phyloP scores from a whole-genome alignment of 768 basidiomycete genomes.

The Hirschioporus abietinus region DNA sequence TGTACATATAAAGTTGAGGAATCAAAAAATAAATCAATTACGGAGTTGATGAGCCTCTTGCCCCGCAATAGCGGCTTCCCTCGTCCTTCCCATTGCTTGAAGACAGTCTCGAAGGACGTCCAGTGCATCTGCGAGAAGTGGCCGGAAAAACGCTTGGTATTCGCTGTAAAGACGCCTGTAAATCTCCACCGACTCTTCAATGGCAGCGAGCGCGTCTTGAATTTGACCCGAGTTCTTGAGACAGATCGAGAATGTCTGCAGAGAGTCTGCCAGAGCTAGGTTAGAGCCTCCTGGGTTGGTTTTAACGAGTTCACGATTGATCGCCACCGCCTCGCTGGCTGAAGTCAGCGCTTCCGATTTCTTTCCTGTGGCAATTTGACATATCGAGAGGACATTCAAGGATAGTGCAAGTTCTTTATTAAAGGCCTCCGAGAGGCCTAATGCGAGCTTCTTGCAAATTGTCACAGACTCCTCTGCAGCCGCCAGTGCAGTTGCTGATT shows the following conservation, averaged over 20 bases:
- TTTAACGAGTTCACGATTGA: not conserved
- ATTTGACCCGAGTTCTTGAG: not conserved
- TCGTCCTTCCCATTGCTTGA: not conserved
- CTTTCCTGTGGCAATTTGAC: not conserved
- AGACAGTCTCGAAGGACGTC: not conserved
- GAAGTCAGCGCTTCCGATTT: not conserved
- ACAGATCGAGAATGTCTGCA: not conserved
- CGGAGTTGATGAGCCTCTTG: not conserved
- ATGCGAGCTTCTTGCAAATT: not conserved
- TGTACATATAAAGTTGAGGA: not conserved
- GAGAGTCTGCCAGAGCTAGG: not conserved
- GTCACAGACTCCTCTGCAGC: not conserved
- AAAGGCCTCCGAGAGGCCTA: not conserved
- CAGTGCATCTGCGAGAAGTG: not conserved
- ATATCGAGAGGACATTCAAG: constrained; percentile 9
- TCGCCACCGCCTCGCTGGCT: not conserved
- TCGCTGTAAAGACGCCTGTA: not conserved
- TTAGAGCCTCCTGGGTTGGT: not conserved
- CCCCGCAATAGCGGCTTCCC: not conserved
- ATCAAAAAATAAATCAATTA: not conserved
- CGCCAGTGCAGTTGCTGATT: not conserved
- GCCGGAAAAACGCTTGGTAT: not conserved
- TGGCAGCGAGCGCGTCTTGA: not conserved
- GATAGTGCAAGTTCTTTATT: constrained; percentile 9
- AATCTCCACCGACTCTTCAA: not conserved